A percentile compares a stretch with the other conserved stretches of the same genome.
phyloP scores from a whole-genome alignment of 768 basidiomycete genomes.

The Symmetrospora coprosmae region DNA sequence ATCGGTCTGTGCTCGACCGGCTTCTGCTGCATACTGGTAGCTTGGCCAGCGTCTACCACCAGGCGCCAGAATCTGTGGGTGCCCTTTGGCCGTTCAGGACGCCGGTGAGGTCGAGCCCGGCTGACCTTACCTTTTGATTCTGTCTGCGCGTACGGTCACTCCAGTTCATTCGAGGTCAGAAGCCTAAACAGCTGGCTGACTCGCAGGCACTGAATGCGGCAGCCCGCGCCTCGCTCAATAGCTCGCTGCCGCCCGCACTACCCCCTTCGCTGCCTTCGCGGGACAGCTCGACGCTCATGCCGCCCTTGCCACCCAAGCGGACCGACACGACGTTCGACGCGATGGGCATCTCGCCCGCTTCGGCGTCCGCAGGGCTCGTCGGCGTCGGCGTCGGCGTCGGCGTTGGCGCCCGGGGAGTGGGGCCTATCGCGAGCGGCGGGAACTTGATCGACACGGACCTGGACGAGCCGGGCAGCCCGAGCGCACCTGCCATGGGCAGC shows the following conservation, averaged over 20 bases:
- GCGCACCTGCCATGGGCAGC: too few species aligned
- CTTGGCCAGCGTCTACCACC: slow-evolving; percentile 90
- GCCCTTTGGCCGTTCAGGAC: not conserved
- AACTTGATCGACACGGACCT: too few species aligned
- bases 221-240: slow-evolving; percentile 18
- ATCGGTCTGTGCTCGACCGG: slow-evolving; percentile 87
- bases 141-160: not conserved
- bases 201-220: slow-evolving; percentile 7
- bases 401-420: too few species aligned
- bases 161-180: slow-evolving; percentile 12
- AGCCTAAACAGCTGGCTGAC: slow-evolving; percentile 8
- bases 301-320: slow-evolving; percentile 11
- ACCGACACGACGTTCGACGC: not conserved
- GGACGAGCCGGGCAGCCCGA: too few species aligned
- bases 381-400: too few species aligned
- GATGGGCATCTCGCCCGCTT: not conserved
- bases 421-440: too few species aligned
- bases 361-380: too few species aligned
- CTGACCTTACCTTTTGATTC: not conserved
- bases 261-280: not conserved
- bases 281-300: not conserved
- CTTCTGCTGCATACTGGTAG: slow-evolving; percentile 84
- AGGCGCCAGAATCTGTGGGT: slow-evolving; percentile 60
- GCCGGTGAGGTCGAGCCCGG: not conserved
- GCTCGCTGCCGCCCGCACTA: not conserved